Evolutionary conservation across 352 stramenopile genomes (phyloP), one percentile per base, ranked within the genome.

Genomic region (Globisporangium spiculum): DNA sequence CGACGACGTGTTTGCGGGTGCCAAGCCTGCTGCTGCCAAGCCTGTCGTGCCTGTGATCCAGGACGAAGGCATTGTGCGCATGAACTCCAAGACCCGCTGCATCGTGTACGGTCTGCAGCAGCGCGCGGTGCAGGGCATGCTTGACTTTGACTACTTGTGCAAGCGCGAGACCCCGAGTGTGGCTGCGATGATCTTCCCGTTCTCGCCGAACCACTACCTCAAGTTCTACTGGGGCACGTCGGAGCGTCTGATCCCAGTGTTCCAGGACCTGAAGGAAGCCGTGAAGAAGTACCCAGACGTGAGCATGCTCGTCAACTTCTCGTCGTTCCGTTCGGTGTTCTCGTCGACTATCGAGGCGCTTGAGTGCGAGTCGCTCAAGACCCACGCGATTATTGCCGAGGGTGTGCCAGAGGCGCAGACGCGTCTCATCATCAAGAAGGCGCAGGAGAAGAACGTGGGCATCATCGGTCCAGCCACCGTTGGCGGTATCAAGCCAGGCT

Each of bases 101-200:
- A 96, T 98, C 58, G 93, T 99, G 4, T 99, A 98, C 80, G 96
- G 96, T 50, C 80, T 99, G 63, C 96, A 99, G 78, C 86, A 97
- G 71, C 83, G 89, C 41, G 93, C 94, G 16, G 94, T 98, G 63
- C 96, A 99, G 75, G 96, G 95, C 32, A 99, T 99, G 97, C 83
- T 99, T 32, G 97, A 99, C 79, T 99, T 99, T 69, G 97, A 99
- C 79, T 99, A 97, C 75, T 86, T 99, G 74, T 99, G 97, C 84
- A 98, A 98, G 74, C 89, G 97, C 52, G 84, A 94, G 71, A 97
- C 88, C 44, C 97, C 97, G 16, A 98, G 89, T 61, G 97, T 99
- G 36, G 96, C 96, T 55, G 91, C 90, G 5, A 85, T 98, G 71
- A 96, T 98, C 66, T 98, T 98, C 80, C 96, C 94, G 59, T 98